Evolutionary conservation across 495 filamentous ascomycete genomes (phyloP).

Genomic region (Aspergillus campestris): DNA sequence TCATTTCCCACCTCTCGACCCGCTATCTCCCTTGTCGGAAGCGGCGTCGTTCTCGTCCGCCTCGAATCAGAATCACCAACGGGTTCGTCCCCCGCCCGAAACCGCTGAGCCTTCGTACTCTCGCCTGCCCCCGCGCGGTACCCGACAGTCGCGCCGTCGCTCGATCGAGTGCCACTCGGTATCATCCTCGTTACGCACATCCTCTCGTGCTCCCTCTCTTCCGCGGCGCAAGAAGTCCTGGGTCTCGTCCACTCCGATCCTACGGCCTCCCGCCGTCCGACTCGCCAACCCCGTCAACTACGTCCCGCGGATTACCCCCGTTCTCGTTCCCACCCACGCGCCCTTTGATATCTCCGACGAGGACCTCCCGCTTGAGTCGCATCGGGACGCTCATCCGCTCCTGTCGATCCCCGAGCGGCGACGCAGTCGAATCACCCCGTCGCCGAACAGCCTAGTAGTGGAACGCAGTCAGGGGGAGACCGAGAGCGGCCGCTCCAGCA

Average conservation of each 20-base stretch:
- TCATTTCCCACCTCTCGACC: constrained; percentile 3
- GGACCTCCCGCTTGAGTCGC: constrained; percentile 26
- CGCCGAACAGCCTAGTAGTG: constrained; percentile 54
- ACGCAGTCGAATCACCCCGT: constrained; percentile 44
- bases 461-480: constrained; percentile 50
- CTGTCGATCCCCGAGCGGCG: constrained; percentile 61
- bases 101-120: constrained; percentile 18
- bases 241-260: constrained; percentile 13
- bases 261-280: constrained; percentile 32
- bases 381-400: constrained; percentile 56
- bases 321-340: constrained; percentile 21
- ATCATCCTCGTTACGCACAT: constrained; percentile 6
- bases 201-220: constrained; percentile 5
- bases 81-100: constrained; percentile 30
- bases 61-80: constrained; percentile 13
- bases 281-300: constrained; percentile 43
- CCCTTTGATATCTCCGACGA: constrained; percentile 29
- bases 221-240: constrained; percentile 7
- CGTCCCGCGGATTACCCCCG: constrained; percentile 39
- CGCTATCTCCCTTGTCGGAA: constrained; percentile 15
- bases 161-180: constrained; percentile 16
- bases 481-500: constrained; percentile 54
- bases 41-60: constrained; percentile 28
- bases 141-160: constrained; percentile 17
- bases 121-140: constrained; percentile 9